Conservation (phyloP, 768 basidiomycete genomes). For the Tricholoma hemisulphureum region DNA sequence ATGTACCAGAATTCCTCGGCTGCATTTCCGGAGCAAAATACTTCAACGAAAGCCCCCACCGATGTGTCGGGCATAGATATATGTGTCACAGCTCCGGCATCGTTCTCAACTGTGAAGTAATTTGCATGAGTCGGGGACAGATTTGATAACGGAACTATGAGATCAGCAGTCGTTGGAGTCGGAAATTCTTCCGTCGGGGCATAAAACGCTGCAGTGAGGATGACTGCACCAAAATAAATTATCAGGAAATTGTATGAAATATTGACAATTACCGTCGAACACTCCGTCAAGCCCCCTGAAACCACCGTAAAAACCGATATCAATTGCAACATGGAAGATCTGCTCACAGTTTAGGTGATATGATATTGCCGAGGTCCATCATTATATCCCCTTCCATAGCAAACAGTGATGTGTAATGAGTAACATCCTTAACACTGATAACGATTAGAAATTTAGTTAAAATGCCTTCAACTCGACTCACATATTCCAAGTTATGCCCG, state of each 20-base stretch:
- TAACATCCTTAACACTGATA: slow-evolving; percentile 56
- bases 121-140: slow-evolving; percentile 48
- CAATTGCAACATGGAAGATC: slow-evolving; percentile 8
- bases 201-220: slow-evolving; percentile 57
- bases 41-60: slow-evolving; percentile 54
- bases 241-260: not conserved
- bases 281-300: slow-evolving; percentile 27
- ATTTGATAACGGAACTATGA: slow-evolving; percentile 59
- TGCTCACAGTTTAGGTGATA: slow-evolving; percentile 40
- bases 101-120: slow-evolving; percentile 26
- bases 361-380: slow-evolving; percentile 58
- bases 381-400: slow-evolving; percentile 53
- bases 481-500: slow-evolving; percentile 67
- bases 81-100: slow-evolving; percentile 33
- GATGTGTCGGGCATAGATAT: slow-evolving; percentile 54
- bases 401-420: slow-evolving; percentile 58
- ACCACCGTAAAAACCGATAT: not conserved
- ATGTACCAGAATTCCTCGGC: slow-evolving; percentile 63
- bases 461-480: slow-evolving; percentile 15
- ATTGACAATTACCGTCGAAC: slow-evolving; percentile 20
- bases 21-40: slow-evolving; percentile 58
- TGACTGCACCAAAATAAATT: slow-evolving; percentile 33
- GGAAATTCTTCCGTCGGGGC: slow-evolving; percentile 45
- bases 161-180: slow-evolving; percentile 44
- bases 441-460: slow-evolving; percentile 10